Conservation (phyloP, 805 yeast genomes). For the Komagataella mondaviorum region DNA sequence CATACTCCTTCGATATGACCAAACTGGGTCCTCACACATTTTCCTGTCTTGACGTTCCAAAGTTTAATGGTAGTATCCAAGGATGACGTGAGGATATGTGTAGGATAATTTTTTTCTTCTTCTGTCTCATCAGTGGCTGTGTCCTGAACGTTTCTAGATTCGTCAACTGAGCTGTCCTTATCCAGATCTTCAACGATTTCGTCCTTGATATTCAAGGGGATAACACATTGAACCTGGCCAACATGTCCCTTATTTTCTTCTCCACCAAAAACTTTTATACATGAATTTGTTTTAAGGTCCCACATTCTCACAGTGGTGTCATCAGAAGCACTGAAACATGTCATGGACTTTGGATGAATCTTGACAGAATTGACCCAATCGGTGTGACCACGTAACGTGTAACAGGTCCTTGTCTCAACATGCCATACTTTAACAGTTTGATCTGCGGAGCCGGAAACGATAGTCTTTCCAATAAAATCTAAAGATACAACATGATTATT, state of each 20-base stretch:
- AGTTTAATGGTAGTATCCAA: constrained; percentile 85
- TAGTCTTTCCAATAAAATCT: constrained; percentile 66
- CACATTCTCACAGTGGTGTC: constrained; percentile 91
- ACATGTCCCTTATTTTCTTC: constrained; percentile 69
- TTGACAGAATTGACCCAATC: constrained; percentile 89
- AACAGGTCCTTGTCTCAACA: constrained; percentile 84
- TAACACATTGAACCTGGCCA: constrained; percentile 87
- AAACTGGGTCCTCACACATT: constrained; percentile 85
- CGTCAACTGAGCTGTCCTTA: constrained; percentile 6
- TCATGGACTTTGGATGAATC: constrained; percentile 65
- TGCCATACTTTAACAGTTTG: constrained; percentile 92
- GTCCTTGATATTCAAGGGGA: constrained; percentile 70
- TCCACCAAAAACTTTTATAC: constrained; percentile 71
- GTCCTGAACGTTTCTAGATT: background rate
- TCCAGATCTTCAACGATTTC: constrained; percentile 34
- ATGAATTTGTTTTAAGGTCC: constrained; percentile 74
- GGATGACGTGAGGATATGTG: constrained; percentile 77
- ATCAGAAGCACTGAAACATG: constrained; percentile 80
- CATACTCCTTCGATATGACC: constrained; percentile 98
- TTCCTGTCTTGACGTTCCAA: constrained; percentile 82
- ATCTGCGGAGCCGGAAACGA: constrained; percentile 92
- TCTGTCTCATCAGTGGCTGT: constrained; percentile 3
- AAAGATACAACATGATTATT: constrained; percentile 74
- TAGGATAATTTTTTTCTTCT: constrained; percentile 39
- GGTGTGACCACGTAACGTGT: constrained; percentile 83